phyloP scores from a whole-genome alignment of 169 alveolate genomes.

The Perkinsus marinus region DNA sequence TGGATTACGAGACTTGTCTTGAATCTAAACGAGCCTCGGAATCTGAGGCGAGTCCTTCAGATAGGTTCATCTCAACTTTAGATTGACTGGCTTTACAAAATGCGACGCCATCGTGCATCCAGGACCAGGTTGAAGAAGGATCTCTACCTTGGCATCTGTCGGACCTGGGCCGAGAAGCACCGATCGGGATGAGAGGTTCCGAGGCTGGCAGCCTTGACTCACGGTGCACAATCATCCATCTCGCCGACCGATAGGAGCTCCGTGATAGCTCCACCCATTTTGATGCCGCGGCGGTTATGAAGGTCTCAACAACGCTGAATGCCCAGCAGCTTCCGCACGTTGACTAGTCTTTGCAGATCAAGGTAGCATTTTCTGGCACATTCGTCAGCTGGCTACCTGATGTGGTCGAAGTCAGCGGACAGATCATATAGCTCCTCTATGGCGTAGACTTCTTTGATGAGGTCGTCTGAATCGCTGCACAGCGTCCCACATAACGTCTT shows the following conservation, averaged over 20 bases:
- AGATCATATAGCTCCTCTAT: background rate
- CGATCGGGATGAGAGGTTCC: too few species aligned
- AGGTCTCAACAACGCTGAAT: slow-evolving; percentile 61
- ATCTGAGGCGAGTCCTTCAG: too few species aligned
- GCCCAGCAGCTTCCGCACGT: slow-evolving; percentile 78
- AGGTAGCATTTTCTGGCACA: background rate
- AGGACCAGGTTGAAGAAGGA: too few species aligned
- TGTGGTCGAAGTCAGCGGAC: slow-evolving; percentile 13
- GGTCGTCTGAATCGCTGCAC: background rate
- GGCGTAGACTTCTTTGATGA: background rate
- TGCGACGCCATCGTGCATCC: too few species aligned
- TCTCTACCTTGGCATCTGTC: too few species aligned
- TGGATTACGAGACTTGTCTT: too few species aligned
- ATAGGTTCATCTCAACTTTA: too few species aligned
- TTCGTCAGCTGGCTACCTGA: slow-evolving; percentile 1
- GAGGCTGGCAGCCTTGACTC: too few species aligned
- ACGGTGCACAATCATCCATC: background rate
- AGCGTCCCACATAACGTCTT: background rate
- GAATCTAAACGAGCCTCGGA: too few species aligned
- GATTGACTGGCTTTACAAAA: too few species aligned
- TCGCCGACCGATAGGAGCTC: background rate
- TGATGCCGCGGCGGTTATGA: slow-evolving; percentile 57
- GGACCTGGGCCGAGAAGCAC: too few species aligned
- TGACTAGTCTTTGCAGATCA: slow-evolving; percentile 41
- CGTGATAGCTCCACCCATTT: slow-evolving; percentile 11